Base-by-base conservation (phyloP, 164 flowering plant genomes). In the Tinospora cordifolia region DNA sequence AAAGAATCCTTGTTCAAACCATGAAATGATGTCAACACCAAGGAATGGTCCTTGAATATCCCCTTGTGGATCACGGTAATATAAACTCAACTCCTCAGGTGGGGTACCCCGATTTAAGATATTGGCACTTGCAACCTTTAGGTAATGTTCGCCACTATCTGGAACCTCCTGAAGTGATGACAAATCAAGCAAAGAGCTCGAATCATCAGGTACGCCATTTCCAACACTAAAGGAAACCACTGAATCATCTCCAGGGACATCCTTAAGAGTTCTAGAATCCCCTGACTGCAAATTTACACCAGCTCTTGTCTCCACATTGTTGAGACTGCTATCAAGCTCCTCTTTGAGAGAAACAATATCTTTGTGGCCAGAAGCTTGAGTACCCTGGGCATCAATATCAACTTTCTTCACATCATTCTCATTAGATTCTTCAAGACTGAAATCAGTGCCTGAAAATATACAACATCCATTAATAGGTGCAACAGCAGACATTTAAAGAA, bases 1-100 rank as follows among this genome's bases (percentile, higher is more conserved):
- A 80, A 92, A 94, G 78, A 85, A 94, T 8, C 97, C 97, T 80
- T 92, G 93, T 15, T 87, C 88, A 75, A 87, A 91, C 98, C 98
- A 94, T 30, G 87, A 84, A 60, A 94, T 83, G 65, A 94, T 88
- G 78, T 94, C 98, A 70, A 80, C 83, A 46, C 95, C 97, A 59
- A 89, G 80, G 75, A 86, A 94, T n/a, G 98, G 98, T 6, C 98
- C 98, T 80, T 94, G 98, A 64, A 83, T 85, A 39, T 79, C 90
- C 38, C 98, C 98, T 77, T 90, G 96, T 66, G 98, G 99, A 79
- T 94, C 99, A 71, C 85, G 77, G 75, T 94, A 94, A 66, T 70
- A 87, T 73, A 94, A 79, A 77, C 84, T 87, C 54, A 90, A 66
- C 58, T 92, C 97, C 80, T 92, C 99, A 22, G 86, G 85, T 39